Conservation (phyloP, 192 early-diverging fungal genomes). For the Mortierella antarctica region DNA sequence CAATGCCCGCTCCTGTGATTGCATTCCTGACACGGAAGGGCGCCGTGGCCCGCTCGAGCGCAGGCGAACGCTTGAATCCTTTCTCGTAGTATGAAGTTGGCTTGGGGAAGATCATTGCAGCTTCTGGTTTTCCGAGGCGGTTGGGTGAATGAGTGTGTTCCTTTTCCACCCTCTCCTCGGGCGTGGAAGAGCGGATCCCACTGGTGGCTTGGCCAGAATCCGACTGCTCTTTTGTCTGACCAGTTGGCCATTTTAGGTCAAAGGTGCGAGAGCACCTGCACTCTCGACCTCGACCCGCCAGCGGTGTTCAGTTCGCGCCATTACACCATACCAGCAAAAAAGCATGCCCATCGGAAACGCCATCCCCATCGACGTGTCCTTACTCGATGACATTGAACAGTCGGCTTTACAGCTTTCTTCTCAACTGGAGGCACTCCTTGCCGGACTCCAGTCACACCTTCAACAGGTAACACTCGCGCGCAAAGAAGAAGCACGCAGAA, state of each 20-base stretch:
- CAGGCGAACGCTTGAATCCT: slow-evolving; percentile 63
- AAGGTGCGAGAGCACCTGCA: too few relatives aligned
- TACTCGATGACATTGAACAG: slow-evolving; percentile 45
- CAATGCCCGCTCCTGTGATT: slow-evolving; percentile 59
- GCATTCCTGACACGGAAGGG: slow-evolving; percentile 63
- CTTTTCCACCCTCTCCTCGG: neutral
- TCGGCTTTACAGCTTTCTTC: slow-evolving; percentile 37
- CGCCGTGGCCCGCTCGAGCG: slow-evolving; percentile 64
- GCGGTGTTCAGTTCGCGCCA: neutral
- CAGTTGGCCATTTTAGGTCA: too few relatives aligned
- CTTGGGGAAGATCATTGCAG: slow-evolving; percentile 46
- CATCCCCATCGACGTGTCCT: slow-evolving; percentile 43
- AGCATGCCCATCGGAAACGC: slow-evolving; percentile 38
- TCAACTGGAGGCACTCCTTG: slow-evolving; percentile 37
- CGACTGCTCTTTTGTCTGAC: too few relatives aligned
- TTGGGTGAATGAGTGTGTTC: neutral
- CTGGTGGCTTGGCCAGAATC: too few relatives aligned
- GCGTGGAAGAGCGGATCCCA: neutral
- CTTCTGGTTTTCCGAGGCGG: too few relatives aligned
- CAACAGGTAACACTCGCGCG: slow-evolving; percentile 5
- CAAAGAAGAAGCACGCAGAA: neutral
- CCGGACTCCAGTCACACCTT: slow-evolving; percentile 29
- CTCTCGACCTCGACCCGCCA: neutral
- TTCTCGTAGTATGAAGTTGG: slow-evolving; percentile 50
- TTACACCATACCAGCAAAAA: neutral